These are phyloP conservation scores for Erysimum cheiranthoides DNA, from an alignment of 345 rosid genomes.

Conservation along the genomic window DNA sequence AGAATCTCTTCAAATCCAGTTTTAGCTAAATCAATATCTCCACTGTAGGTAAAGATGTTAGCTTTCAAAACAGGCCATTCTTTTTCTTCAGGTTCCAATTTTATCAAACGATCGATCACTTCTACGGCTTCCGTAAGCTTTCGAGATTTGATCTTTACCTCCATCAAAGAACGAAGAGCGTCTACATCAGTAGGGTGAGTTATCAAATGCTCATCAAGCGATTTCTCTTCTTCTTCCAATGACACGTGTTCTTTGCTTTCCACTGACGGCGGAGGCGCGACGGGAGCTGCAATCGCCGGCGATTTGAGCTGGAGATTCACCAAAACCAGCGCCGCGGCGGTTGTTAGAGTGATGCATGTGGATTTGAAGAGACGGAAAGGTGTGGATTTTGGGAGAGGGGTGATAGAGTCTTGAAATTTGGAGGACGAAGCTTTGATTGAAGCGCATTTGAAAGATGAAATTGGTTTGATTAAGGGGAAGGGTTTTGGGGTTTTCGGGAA, in stretches of 20 bases:
- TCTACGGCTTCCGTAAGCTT: conserved; percentile 67
- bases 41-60: conserved; percentile 64
- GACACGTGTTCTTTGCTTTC: conserved; percentile 49
- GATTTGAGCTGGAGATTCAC: conserved; percentile 53
- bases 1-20: conserved; percentile 70
- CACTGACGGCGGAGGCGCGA: conserved; percentile 43
- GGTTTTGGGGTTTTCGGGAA: conserved; percentile 51
- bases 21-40: conserved; percentile 66
- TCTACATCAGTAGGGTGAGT: conserved; percentile 59
- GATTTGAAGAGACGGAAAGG: conserved; percentile 51
- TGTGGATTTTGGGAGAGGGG: conserved; percentile 41
- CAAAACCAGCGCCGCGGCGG: conserved; percentile 67
- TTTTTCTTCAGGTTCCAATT: conserved; percentile 70
- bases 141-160: conserved; percentile 67
- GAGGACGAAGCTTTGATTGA: conserved; percentile 58
- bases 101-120: conserved; percentile 71
- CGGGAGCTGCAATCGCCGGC: conserved; percentile 63
- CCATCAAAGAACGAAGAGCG: conserved; percentile 75
- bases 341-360: conserved; percentile 65
- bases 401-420: conserved; percentile 23
- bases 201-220: conserved; percentile 54
- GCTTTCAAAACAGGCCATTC: conserved; percentile 85
- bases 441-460: conserved; percentile 46
- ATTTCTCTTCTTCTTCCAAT: conserved; percentile 59
- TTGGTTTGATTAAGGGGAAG: conserved; percentile 38